Conservation (phyloP, 176 grass and related monocot species). For the Luzula sylvatica region DNA sequence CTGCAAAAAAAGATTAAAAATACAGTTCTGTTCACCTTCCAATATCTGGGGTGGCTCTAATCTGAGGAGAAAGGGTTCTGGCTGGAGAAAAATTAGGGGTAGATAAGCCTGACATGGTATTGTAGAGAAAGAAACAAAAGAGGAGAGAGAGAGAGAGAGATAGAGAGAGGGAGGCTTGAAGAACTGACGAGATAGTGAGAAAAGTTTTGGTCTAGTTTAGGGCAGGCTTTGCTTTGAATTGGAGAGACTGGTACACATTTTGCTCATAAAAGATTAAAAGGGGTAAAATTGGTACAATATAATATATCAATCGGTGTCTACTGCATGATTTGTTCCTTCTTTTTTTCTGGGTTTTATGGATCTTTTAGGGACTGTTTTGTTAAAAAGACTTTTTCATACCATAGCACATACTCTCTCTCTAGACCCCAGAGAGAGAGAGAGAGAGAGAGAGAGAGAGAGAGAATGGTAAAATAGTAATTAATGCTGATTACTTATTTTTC, state of each 20-base stretch:
- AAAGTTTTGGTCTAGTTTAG: conserved; percentile 19
- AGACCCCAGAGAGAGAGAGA: conserved; percentile 14
- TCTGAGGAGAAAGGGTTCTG: conserved; percentile 74
- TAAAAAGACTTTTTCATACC: conserved; percentile 13
- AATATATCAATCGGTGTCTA: background rate
- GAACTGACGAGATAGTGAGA: conserved; percentile 1
- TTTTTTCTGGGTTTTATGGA: background rate
- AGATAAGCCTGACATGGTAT: conserved; percentile 75
- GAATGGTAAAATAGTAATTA: background rate
- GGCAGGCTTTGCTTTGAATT: conserved; percentile 13
- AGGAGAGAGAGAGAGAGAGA: conserved; percentile 16
- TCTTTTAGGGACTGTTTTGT: conserved; percentile 20
- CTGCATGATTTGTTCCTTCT: background rate
- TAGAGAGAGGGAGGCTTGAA: background rate
- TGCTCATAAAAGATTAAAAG: conserved; percentile 9
- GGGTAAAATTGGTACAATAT: conserved; percentile 15
- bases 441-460: conserved; percentile 5
- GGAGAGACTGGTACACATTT: conserved; percentile 10
- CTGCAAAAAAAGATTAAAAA: conserved; percentile 6
- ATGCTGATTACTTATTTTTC: conserved; percentile 9
- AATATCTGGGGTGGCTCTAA: conserved; percentile 60
- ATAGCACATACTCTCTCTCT: conserved; percentile 8
- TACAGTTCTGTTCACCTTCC: conserved; percentile 60
- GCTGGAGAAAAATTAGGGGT: conserved; percentile 71
- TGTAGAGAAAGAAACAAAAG: background rate